Base-by-base conservation (phyloP, 1,284 basidiomycete genomes). In the Austroboletus niveus region DNA sequence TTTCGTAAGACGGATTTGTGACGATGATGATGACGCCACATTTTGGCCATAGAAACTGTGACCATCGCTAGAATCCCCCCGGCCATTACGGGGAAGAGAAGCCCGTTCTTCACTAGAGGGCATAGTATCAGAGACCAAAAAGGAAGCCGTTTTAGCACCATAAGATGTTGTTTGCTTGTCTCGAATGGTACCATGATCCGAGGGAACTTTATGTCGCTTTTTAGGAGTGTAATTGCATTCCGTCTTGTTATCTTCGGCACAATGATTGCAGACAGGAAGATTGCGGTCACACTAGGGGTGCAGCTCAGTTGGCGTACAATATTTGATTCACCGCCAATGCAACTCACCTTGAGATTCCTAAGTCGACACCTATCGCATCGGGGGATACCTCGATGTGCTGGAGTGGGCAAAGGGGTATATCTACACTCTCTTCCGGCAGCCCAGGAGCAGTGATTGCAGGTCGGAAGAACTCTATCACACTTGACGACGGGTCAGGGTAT, bases 381-480 rank as follows among this genome's bases (percentile, higher is more conserved):
- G 36, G 85, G 85, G 56, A 87, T 85, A 24, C 85, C 85, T 54
- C 85, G 76, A 65, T 87, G 85, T 39, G 85, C 84, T 39, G 85
- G 85, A 11, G 84, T 87, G 11, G 84, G 85, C 39, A 86, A 66
- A 45, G 84, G 84, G 15, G 85, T 87, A 63, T 87, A 87, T 65
- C 76, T 80, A 68, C 85, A 87, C 55, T 84, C 81, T 56, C 77
- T 73, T 14, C 79, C 77, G 51, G 75, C 75, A 10, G 77, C 75
- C 80, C 80, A 85, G n/a, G 78, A 75, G 55, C 85, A 87, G 61
- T 87, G 80, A 60, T 86, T 86, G 64, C 85, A 87, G n/a, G 76
- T 76, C 40, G 85, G 85, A 43, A 84, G 73, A 32, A 83, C 80
- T 55, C 85, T 78, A 65, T 87, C 85, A 61, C 85, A 87, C 85